Base-by-base conservation (phyloP, 2,329 filamentous ascomycete species). In the Pseudofabraea citricarpa region DNA sequence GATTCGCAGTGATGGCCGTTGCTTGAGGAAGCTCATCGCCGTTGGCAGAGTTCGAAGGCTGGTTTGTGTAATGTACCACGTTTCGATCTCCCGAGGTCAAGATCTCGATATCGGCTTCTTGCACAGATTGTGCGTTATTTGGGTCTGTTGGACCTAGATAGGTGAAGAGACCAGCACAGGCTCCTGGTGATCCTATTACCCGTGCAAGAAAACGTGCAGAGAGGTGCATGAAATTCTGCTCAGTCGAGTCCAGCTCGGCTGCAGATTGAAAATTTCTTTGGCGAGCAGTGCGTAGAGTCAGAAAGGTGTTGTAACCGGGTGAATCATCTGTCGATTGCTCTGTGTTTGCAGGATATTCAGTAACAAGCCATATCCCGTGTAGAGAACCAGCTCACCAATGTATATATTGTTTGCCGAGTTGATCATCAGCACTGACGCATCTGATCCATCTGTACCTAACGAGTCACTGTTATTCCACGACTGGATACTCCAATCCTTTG, bases 91-190 rank as follows among this genome's bases (percentile, higher is more conserved):
- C 57, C 2, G 38, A 24, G 6, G 58, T 61, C 3, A 61, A 50
- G 36, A 61, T 60, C 32, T 61, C 59, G 8, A 61, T 60, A 26
- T 61, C 59, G 20, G 57, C 50, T 54, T 61, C 59, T 45, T 60
- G 55, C 1, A 60, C 49, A 32, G 19, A 43, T 35, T 19, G 37
- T 35, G 15, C 43, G 27, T 20, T 20, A n/a, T 32, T 23, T 22
- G 24, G 18, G 23, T 29, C 20, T 12, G 5, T 37, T 22, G 35
- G 29, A 6, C 13, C 19, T 5, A 53, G 50, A 38, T 60, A 61
- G 6, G 59, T 61, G 45, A 61, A 61, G 8, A 60, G 50, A 4
- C 58, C 59, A 4, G 59, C 57, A 36, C 56, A 59, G 12, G 59
- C 59, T 5, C 59, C 59, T 1, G 53, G 47, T 2, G 56, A 53